Conservation (phyloP, 768 basidiomycete species). For the Candolleomyces efflorescens region DNA sequence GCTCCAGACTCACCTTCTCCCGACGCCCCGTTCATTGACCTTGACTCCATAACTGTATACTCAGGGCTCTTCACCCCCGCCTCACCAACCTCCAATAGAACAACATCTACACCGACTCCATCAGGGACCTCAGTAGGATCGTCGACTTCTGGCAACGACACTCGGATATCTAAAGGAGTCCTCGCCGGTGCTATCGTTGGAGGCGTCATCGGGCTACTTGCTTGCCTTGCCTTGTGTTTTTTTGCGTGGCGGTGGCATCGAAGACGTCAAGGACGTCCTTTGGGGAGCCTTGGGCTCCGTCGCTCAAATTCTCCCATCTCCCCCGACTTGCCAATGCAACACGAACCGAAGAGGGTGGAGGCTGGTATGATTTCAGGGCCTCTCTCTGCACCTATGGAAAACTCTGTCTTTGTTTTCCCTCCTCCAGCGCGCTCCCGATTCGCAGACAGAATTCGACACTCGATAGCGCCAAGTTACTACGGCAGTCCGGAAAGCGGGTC, state of each 20-base stretch:
- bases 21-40: slow-evolving; percentile 36
- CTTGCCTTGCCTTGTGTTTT: background rate
- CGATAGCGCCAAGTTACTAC: slow-evolving; percentile 38
- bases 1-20: slow-evolving; percentile 24
- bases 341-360: slow-evolving; percentile 24
- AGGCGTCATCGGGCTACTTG: slow-evolving; percentile 20
- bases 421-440: slow-evolving; percentile 4
- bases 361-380: slow-evolving; percentile 15
- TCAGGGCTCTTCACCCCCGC: slow-evolving; percentile 10
- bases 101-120: background rate
- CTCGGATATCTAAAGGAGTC: slow-evolving; percentile 15
- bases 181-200: slow-evolving; percentile 22
- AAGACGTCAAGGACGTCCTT: background rate
- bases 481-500: slow-evolving; percentile 23
- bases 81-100: background rate
- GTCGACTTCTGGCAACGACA: background rate
- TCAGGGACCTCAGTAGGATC: background rate
- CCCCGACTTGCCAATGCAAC: slow-evolving; percentile 31
- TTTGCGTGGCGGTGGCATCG: slow-evolving; percentile 19
- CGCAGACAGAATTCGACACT: slow-evolving; percentile 18
- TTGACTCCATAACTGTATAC: slow-evolving; percentile 38
- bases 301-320: slow-evolving; percentile 18
- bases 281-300: background rate
- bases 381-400: slow-evolving; percentile 9
- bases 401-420: slow-evolving; percentile 22